These are phyloP conservation scores for Fusarium verticillioides DNA, from an alignment of 2,329 filamentous ascomycete species.

Conservation along the genomic window DNA sequence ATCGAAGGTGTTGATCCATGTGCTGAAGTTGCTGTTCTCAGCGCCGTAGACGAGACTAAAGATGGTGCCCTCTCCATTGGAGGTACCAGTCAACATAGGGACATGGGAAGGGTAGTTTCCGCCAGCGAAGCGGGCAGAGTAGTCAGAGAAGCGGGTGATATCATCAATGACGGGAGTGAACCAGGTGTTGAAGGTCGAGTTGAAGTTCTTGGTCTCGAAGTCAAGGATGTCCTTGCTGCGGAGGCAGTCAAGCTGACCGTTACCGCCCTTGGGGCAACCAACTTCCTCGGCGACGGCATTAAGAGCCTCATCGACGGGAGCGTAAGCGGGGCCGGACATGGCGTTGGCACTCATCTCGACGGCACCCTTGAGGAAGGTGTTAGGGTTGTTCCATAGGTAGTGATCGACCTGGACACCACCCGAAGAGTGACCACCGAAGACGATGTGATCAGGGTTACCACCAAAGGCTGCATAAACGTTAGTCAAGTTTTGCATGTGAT, in stretches of 20 bases:
- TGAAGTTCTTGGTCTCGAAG: constrained; percentile 41
- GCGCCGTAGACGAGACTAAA: constrained; percentile 50
- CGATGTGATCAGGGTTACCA: constrained; percentile 57
- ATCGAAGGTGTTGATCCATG: constrained; percentile 43
- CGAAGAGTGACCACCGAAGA: constrained; percentile 56
- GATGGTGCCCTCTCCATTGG: constrained; percentile 51
- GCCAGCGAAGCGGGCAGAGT: constrained; percentile 34
- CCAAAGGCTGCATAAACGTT: constrained; percentile 50
- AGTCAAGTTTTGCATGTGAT: background rate
- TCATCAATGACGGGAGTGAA: constrained; percentile 54
- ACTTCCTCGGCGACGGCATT: constrained; percentile 52
- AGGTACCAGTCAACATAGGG: constrained; percentile 51
- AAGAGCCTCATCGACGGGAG: constrained; percentile 50
- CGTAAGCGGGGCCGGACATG: constrained; percentile 53
- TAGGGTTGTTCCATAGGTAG: constrained; percentile 55
- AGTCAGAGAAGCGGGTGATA: constrained; percentile 49
- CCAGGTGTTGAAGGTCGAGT: constrained; percentile 53
- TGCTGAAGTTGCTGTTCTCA: constrained; percentile 44
- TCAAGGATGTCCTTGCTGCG: constrained; percentile 44
- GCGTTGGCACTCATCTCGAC: constrained; percentile 57
- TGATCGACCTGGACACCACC: constrained; percentile 54
- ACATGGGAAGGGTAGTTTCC: constrained; percentile 49
- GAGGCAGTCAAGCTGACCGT: constrained; percentile 52
- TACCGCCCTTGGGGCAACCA: constrained; percentile 47
- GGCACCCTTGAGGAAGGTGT: constrained; percentile 52